Evolutionary conservation across 1,284 basidiomycete genomes (phyloP).

Genomic region (Marasmius oreades): DNA sequence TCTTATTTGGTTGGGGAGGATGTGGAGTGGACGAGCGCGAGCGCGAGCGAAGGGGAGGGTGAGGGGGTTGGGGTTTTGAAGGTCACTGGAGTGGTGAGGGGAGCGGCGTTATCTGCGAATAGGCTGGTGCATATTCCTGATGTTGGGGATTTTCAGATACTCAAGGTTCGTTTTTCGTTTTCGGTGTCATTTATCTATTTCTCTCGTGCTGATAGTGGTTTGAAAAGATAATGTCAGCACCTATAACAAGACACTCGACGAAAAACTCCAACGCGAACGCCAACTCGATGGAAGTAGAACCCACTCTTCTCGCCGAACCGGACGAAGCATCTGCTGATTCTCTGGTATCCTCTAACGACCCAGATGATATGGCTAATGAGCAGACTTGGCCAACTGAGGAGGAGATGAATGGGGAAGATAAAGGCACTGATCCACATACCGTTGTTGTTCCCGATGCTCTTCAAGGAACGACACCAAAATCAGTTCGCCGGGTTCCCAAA

Average conservation of each 20-base stretch:
- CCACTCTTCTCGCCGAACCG: constrained; percentile 53
- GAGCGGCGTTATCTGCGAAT: constrained; percentile 77
- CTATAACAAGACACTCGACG: constrained; percentile 41
- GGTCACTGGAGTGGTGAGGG: constrained; percentile 85
- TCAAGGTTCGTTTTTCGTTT: constrained; percentile 53
- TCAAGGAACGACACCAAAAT: constrained; percentile 67
- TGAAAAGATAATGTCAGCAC: constrained; percentile 59
- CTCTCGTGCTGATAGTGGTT: constrained; percentile 15
- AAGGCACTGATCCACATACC: constrained; percentile 27
- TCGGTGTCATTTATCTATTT: constrained; percentile 11
- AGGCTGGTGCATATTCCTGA: constrained; percentile 88
- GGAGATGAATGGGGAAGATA: constrained; percentile 66
- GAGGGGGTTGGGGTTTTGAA: constrained; percentile 56
- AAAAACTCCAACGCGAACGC: constrained; percentile 28
- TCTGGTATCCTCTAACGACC: constrained; percentile 82
- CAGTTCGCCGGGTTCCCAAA: constrained; percentile 78
- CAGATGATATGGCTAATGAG: constrained; percentile 88
- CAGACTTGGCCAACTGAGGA: constrained; percentile 99
- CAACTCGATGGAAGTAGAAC: constrained; percentile 61
- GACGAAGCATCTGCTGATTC: constrained; percentile 79
- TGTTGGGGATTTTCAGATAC: constrained; percentile 86
- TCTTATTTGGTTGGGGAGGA: constrained; percentile 79
- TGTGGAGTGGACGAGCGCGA: constrained; percentile 48
- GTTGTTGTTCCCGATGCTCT: constrained; percentile 69
- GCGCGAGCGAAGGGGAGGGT: constrained; percentile 1